Evolutionary conservation across 495 filamentous ascomycete species (phyloP).

Genomic region (Penicillium psychrofluorescens): DNA sequence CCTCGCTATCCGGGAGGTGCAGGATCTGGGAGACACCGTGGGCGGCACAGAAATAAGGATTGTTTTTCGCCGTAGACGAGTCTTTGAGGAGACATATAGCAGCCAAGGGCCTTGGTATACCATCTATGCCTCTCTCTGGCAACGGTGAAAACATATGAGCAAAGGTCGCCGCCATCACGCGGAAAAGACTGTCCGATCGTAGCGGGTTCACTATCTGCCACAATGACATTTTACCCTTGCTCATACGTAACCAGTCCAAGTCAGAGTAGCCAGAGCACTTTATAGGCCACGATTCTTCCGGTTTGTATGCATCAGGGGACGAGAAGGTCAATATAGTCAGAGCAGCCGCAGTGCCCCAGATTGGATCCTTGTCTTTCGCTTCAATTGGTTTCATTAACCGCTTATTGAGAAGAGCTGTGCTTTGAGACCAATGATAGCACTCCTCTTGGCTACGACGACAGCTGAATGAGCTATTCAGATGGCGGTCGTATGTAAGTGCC

Average conservation of each 20-base stretch:
- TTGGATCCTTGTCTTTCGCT: slow-evolving; percentile 32
- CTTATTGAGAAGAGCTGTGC: slow-evolving; percentile 28
- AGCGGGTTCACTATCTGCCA: slow-evolving; percentile 34
- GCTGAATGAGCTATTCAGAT: slow-evolving; percentile 19
- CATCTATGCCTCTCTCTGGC: slow-evolving; percentile 22
- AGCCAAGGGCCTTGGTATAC: slow-evolving; percentile 23
- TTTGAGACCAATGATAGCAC: slow-evolving; percentile 37
- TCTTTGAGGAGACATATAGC: slow-evolving; percentile 23
- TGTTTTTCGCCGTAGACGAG: slow-evolving; percentile 26
- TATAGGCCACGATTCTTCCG: slow-evolving; percentile 38
- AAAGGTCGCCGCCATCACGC: slow-evolving; percentile 24
- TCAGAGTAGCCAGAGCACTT: slow-evolving; percentile 21
- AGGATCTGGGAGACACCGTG: slow-evolving; percentile 25
- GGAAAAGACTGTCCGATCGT: slow-evolving; percentile 34
- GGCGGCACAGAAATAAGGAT: slow-evolving; percentile 32
- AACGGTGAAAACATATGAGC: slow-evolving; percentile 20
- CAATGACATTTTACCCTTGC: slow-evolving; percentile 35
- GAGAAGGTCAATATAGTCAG: slow-evolving; percentile 32
- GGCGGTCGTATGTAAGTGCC: slow-evolving; percentile 36
- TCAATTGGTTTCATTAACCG: slow-evolving; percentile 25
- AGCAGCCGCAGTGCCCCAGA: slow-evolving; percentile 38
- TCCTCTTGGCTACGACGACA: slow-evolving; percentile 26
- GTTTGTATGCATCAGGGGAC: slow-evolving; percentile 24
- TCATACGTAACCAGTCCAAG: slow-evolving; percentile 37
- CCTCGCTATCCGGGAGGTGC: slow-evolving; percentile 14